Evolutionary conservation across 2,329 filamentous ascomycete species (phyloP), one percentile per base, ranked within the genome.

Genomic region (Trichoderma cornu-damae): DNA sequence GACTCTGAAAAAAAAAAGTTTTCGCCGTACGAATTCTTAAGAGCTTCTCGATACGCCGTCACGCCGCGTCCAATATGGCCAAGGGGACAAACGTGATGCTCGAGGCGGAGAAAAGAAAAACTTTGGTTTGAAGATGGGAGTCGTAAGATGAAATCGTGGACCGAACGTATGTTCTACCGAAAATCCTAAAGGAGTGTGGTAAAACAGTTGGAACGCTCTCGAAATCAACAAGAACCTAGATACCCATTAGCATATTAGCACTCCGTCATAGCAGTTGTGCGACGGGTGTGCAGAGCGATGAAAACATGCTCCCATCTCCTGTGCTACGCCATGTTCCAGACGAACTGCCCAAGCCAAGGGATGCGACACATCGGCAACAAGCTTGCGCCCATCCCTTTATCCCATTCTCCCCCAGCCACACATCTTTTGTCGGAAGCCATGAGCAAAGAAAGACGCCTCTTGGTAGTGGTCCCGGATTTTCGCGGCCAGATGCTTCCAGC

Each of bases 181-280:
- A 62, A 65, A 73, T 73, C 71, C 69, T 68, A 62, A 73, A 71
- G 70, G 70, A 72, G 70, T 67, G 69, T 72, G 69, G 68, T 69
- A 68, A 68, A 67, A 67, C 69, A 67, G 67, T 66, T 68, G 64
- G 69, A 70, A 69, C 68, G 69, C 71, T 73, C 67, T 69, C 64
- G 67, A 73, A 73, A 73, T 69, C 66, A 73, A 70, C 68, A 73
- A 73, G 67, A 73, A 73, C 71, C 72, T 73, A 51, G 22, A 14
- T n/a, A 35, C n/a, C n/a, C n/a, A n/a, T n/a, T 12, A 22, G 11
- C n/a, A 2, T 24, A 60, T 72, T 62, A 72, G 68, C 56, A 58
- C 46, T 43, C 22, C 22, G 32, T 11, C 9, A 14, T 6, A 32
- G 4, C 12, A 43, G 37, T 20, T 14, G n/a, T n/a, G 14, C 22